Base-by-base conservation (phyloP, 2,329 filamentous ascomycete species). In the Sclerotinia spermophila region DNA sequence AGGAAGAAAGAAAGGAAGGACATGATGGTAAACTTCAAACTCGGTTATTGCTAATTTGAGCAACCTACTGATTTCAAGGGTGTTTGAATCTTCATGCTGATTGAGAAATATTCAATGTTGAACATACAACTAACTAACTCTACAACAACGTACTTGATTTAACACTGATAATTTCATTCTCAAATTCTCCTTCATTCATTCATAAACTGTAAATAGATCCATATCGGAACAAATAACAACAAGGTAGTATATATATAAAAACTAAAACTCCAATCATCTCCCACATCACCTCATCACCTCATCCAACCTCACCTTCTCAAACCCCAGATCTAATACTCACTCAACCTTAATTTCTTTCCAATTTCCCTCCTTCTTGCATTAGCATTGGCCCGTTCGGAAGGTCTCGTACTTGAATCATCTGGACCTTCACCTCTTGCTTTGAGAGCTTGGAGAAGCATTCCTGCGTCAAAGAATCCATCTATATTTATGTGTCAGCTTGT, bases 391-490 rank as follows among this genome's bases (percentile, higher is more conserved):
- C 87, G 84, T 76, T 90, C 88, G 59, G 85, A 86, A 1, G 85
- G 80, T 75, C 86, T 87, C 15, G 81, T 81, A 73, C 88, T 86
- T 58, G 81, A 83, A 44, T 74, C 77, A 68, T 60, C 62, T 45
- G n/a, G 80, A 5, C 82, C 84, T 70, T 88, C 85, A 24, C 86
- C 86, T 66, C 90, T 87, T 3, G 90, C 90, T 79, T 94, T 94
- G 71, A 97, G 87, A 1, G 94, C 93, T 80, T 96, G 92, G 35
- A 96, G 85, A 7, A 97, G 87, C 93, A 97, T 97, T 21, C 95
- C 95, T 0, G 95, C 94, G 79, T 98, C 95, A 82, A 98, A 98
- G 84, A 98, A 97, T 44, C 95, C 95, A 84, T 97, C 94, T 97
- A 79, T 76, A 44, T 19, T 61, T 30, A 24, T 30, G 24, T 30